A percentile compares a stretch with the other conserved stretches of the same genome.
These are phyloP conservation scores for Penicillium odoratum DNA, from an alignment of 495 filamentous ascomycete genomes.

Conservation along the genomic window DNA sequence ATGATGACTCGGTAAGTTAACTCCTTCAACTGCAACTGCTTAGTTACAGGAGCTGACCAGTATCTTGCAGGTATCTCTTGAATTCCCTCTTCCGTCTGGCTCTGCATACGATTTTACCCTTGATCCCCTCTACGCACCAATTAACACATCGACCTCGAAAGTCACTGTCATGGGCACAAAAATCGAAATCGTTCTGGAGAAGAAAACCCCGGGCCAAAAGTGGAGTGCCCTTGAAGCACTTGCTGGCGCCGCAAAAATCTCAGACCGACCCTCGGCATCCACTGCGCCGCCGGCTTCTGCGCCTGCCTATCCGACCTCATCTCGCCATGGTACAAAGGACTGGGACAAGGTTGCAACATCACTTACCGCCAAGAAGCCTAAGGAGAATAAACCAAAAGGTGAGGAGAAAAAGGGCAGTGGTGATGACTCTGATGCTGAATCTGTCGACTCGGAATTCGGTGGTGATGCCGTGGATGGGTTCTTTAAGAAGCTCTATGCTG, in stretches of 20 bases:
- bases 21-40: background rate
- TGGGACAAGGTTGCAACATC: slow-evolving; percentile 80
- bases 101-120: slow-evolving; percentile 67
- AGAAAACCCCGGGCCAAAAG: slow-evolving; percentile 65
- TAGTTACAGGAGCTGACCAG: background rate
- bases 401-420: slow-evolving; percentile 24
- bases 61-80: slow-evolving; percentile 52
- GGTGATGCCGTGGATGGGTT: slow-evolving; percentile 78
- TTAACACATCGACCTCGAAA: slow-evolving; percentile 60
- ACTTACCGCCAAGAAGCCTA: slow-evolving; percentile 49
- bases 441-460: slow-evolving; percentile 58
- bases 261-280: slow-evolving; percentile 28
- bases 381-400: slow-evolving; percentile 7
- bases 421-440: slow-evolving; percentile 43
- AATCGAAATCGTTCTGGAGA: slow-evolving; percentile 77
- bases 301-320: slow-evolving; percentile 87
- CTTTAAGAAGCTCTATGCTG: slow-evolving; percentile 88
- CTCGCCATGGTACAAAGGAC: slow-evolving; percentile 77
- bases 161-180: slow-evolving; percentile 74
- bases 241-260: slow-evolving; percentile 25
- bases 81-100: slow-evolving; percentile 63
- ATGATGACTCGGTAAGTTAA: slow-evolving; percentile 48
- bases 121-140: slow-evolving; percentile 65
- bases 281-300: slow-evolving; percentile 30
- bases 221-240: slow-evolving; percentile 71